A percentile compares a stretch with the other conserved stretches of the same genome.
These are phyloP conservation scores for Paraglomus brasilianum DNA, from an alignment of 192 early-diverging fungal genomes.

Conservation along the genomic window DNA sequence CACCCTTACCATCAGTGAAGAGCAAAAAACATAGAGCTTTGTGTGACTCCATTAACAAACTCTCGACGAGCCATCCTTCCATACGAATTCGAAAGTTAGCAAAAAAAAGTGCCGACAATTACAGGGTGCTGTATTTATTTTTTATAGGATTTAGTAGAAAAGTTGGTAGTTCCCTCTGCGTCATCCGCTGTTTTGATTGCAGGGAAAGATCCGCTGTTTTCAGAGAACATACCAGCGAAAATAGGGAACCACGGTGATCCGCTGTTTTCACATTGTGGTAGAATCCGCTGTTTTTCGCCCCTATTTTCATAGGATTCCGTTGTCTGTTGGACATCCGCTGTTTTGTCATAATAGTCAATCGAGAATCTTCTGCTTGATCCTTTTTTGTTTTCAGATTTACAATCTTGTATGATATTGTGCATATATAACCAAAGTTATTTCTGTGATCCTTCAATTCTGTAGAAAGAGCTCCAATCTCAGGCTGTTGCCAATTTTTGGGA, in stretches of 20 bases:
- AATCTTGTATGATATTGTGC: conserved; percentile 2
- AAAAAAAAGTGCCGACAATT: background rate
- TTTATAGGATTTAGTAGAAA: background rate
- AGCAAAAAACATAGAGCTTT: conserved; percentile 5
- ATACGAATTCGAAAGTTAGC: conserved; percentile 2
- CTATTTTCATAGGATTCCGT: conserved; percentile 13
- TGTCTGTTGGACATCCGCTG: conserved; percentile 14
- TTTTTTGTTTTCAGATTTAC: conserved; percentile 8
- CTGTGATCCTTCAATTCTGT: too few species aligned
- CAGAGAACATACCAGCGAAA: background rate
- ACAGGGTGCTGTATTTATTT: background rate
- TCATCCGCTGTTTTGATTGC: conserved; percentile 22
- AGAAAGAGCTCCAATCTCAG: too few species aligned
- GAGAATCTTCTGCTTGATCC: conserved; percentile 1
- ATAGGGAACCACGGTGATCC: conserved; percentile 18
- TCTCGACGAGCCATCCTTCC: background rate
- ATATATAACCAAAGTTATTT: too few species aligned
- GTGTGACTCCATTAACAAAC: background rate
- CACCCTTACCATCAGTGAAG: background rate
- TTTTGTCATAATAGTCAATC: background rate
- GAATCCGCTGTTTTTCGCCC: conserved; percentile 3
- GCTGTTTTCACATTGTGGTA: conserved; percentile 23
- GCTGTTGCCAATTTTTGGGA: conserved; percentile 7
- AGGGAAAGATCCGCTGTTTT: conserved; percentile 24
- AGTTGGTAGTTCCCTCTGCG: conserved; percentile 14